A percentile compares a stretch with the other conserved stretches of the same genome.
phyloP scores from a whole-genome alignment of 257 asterid species.

The Ballota nigra region DNA sequence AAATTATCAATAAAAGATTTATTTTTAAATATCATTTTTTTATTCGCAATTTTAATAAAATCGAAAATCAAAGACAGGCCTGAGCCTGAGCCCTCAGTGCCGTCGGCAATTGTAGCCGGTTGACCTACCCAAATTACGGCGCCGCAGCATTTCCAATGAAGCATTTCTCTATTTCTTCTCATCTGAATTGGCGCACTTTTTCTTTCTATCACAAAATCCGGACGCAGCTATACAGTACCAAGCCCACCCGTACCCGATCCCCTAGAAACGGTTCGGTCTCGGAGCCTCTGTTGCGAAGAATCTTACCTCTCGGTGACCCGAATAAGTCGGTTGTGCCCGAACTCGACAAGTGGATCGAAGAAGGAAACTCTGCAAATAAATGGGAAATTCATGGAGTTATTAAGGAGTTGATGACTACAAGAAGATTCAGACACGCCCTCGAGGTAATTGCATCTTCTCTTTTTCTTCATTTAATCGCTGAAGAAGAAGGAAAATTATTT shows the following conservation, averaged over 20 bases:
- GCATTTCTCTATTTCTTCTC: conserved; percentile 26
- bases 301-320: conserved; percentile 56
- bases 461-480: neutral
- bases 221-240: neutral
- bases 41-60: no score
- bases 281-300: conserved; percentile 40
- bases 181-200: conserved; percentile 18
- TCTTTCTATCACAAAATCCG: conserved; percentile 19
- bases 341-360: conserved; percentile 59
- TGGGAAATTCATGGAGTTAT: conserved; percentile 33
- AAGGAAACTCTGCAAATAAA: conserved; percentile 35
- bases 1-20: no score
- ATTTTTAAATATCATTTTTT: no score
- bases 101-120: no score
- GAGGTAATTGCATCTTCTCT: conserved; percentile 37
- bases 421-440: conserved; percentile 70
- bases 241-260: conserved; percentile 20
- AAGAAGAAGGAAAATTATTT: no score
- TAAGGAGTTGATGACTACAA: conserved; percentile 26
- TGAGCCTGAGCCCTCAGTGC: no score
- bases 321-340: conserved; percentile 43
- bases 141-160: conserved; percentile 21
- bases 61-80: no score
- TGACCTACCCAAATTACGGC: no score
- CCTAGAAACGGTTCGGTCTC: neutral